A percentile compares a stretch with the other conserved stretches of the same genome.
phyloP scores from a whole-genome alignment of 2,329 filamentous ascomycete genomes.

The Ustulina deusta region DNA sequence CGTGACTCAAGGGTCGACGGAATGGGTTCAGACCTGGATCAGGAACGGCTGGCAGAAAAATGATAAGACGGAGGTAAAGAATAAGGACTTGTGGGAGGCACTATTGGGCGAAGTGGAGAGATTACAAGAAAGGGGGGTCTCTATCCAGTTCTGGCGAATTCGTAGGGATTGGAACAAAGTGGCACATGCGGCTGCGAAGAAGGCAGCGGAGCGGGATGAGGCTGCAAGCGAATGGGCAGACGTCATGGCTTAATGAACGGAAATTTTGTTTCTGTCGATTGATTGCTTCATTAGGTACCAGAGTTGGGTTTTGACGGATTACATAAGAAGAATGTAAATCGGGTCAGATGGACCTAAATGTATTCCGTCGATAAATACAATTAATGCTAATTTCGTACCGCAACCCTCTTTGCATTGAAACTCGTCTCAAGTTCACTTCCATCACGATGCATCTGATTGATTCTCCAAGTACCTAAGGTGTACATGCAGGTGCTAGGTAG shows the following conservation, averaged over 20 bases:
- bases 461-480: too few species aligned
- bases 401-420: too few species aligned
- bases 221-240: conserved; percentile 2
- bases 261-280: neutral
- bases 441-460: too few species aligned
- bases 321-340: too few species aligned
- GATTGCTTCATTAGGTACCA: too few species aligned
- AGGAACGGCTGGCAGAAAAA: conserved; percentile 58
- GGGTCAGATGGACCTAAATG: too few species aligned
- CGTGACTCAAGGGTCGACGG: neutral
- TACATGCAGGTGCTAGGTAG: too few species aligned
- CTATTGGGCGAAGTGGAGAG: conserved; percentile 58
- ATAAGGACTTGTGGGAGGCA: conserved; percentile 64
- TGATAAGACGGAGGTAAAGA: conserved; percentile 55
- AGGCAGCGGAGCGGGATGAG: conserved; percentile 27
- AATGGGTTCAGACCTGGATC: conserved; percentile 58
- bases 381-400: too few species aligned
- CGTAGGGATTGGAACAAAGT: conserved; percentile 56
- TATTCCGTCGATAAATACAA: too few species aligned
- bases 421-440: too few species aligned
- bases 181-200: conserved; percentile 55
- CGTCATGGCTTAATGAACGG: conserved; percentile 1
- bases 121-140: conserved; percentile 46
- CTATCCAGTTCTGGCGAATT: conserved; percentile 62
- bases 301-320: too few species aligned